Base-by-base conservation (phyloP, 164 flowering plant genomes). In the Dillenia suffruticosa region DNA sequence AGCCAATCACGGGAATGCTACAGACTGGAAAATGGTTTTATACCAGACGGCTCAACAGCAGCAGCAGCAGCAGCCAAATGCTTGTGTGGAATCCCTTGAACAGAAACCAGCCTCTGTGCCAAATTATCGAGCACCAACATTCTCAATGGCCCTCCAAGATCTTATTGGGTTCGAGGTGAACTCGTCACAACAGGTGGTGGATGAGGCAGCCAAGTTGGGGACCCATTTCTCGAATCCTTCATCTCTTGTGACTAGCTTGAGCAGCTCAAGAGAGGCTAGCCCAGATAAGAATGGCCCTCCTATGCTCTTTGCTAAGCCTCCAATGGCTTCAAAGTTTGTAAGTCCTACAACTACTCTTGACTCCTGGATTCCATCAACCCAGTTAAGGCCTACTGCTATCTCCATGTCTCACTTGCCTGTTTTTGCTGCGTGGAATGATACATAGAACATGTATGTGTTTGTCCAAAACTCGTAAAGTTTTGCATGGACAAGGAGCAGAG, bases 361-460 rank as follows among this genome's bases (percentile, higher is more conserved):
- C 40, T 64, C 87, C 19, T 87, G 91, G 91, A 76, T 80, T 44
- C 79, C 86, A 15, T n/a, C 87, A 54, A 56, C 73, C 8, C 85
- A 76, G 59, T 57, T 71, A 9, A 76, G 80, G 82, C 80, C 84
- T 59, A 63, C 70, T 57, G 69, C 78, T 16, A 70, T 79, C 52
- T 57, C 86, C 64, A 64, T 84, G 74, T 62, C 92, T 65, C 85
- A 88, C 67, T 63, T 90, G 70, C 95, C 97, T 0, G 74, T 84
- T 50, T 91, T 89, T 70, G 86, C 96, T 56, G 84, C 97, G 46
- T 91, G 96, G 92, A 77, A 73, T 51, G 95, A 85, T 63, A 57
- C 82, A 52, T 86, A 66, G 66, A 57, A 9, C 13, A 1, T 17
- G 1, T 56, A 12, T 32, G 16, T 46, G 12, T 40, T n/a, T 44